Percentiles rank a stretch among this genome's conserved stretches.
Evolutionary conservation across 176 grass and related monocot species (phyloP).

Genomic region (Aegilops sharonensis): DNA sequence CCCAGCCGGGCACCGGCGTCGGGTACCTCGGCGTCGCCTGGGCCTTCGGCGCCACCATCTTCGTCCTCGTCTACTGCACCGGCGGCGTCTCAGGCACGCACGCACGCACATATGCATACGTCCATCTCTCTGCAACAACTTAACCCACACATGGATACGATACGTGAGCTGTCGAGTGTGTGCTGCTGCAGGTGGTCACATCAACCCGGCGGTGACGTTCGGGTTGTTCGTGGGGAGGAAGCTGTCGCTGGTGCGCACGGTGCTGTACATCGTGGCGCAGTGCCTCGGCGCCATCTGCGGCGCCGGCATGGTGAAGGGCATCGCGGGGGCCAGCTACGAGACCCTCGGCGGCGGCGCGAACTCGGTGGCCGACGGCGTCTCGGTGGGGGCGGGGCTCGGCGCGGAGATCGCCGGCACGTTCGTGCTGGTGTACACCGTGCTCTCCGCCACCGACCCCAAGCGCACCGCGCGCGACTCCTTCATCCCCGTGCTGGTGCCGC

Average conservation of each 20-base stretch:
- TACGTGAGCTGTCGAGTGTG: too few species aligned
- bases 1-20: constrained; percentile 43
- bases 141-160: too few species aligned
- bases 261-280: constrained; percentile 73
- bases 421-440: constrained; percentile 77
- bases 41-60: constrained; percentile 88
- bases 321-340: constrained; percentile 48
- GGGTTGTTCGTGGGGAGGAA: constrained; percentile 63
- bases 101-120: too few species aligned
- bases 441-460: constrained; percentile 76
- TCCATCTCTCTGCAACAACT: too few species aligned
- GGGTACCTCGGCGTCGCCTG: constrained; percentile 78
- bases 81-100: constrained; percentile 63
- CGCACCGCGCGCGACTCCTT: constrained; percentile 60
- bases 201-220: constrained; percentile 88
- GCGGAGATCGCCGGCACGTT: constrained; percentile 85
- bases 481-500: constrained; percentile 67
- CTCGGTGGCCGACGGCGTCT: constrained; percentile 33
- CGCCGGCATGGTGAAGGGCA: constrained; percentile 69
- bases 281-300: constrained; percentile 87
- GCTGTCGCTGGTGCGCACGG: constrained; percentile 55
- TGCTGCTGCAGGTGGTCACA: constrained; percentile 41
- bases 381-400: constrained; percentile 34
- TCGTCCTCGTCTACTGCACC: constrained; percentile 82
- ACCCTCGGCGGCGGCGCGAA: constrained; percentile 66